Percentiles rank a stretch among this genome's conserved stretches.
These are phyloP conservation scores for Cutaneotrichosporon sp. DNA, from an alignment of 1,284 basidiomycete genomes.

Conservation along the genomic window DNA sequence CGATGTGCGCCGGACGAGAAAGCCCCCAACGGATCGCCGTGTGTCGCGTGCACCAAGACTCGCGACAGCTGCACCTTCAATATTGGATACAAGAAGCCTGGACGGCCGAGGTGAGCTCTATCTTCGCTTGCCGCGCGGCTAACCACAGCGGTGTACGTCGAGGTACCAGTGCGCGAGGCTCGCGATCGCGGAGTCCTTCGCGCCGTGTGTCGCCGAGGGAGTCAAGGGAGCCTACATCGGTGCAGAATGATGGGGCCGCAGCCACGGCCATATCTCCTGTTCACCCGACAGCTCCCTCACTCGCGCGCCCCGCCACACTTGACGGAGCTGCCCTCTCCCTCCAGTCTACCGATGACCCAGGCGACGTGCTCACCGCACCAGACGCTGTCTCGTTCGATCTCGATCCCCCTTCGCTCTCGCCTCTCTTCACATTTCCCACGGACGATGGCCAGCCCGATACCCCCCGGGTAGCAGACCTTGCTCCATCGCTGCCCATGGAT, in stretches of 20 bases:
- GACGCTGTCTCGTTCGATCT: neutral
- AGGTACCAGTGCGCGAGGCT: neutral
- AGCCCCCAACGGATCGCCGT: neutral
- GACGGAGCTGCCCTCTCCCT: too few species aligned
- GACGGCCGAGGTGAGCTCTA: slow-evolving; percentile 9
- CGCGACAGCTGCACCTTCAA: slow-evolving; percentile 14
- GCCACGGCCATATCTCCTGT: too few species aligned
- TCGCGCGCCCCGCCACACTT: too few species aligned
- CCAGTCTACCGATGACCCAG: too few species aligned
- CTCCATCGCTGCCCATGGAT: neutral
- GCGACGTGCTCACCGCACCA: neutral
- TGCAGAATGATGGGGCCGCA: too few species aligned
- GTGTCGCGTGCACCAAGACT: slow-evolving; percentile 6
- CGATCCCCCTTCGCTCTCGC: neutral
- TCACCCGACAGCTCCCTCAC: too few species aligned
- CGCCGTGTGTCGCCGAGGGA: too few species aligned
- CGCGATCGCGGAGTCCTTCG: neutral
- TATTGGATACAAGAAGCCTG: slow-evolving; percentile 23
- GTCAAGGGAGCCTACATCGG: neutral
- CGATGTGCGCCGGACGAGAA: neutral
- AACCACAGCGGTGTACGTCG: neutral
- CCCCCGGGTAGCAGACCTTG: neutral
- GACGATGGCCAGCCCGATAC: neutral
- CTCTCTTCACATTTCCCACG: neutral
- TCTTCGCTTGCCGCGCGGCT: neutral